These are phyloP conservation scores for Rhizopus sp. DNA, from an alignment of 371 early-diverging fungal genomes.

Conservation along the genomic window DNA sequence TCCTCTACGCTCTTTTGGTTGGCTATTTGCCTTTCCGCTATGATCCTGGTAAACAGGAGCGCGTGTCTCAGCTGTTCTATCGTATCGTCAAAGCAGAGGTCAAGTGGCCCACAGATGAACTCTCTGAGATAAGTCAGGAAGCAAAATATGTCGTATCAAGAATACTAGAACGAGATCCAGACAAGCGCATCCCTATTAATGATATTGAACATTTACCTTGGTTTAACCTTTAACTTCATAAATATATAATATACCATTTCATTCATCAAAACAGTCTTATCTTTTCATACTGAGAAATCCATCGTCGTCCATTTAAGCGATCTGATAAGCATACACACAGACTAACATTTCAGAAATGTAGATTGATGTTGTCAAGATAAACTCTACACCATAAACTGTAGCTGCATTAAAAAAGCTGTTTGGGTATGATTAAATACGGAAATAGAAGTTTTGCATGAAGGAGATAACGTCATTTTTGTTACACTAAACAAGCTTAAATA, in stretches of 20 bases:
- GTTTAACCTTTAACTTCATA: conserved; percentile 18
- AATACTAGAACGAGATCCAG: conserved; percentile 41
- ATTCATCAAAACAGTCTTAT: neutral
- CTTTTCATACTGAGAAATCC: too few relatives aligned
- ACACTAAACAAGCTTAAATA: too few relatives aligned
- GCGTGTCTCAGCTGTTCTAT: conserved; percentile 48
- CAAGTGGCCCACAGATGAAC: conserved; percentile 40
- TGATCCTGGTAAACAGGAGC: conserved; percentile 39
- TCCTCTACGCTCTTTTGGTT: conserved; percentile 64
- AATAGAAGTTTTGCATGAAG: too few relatives aligned
- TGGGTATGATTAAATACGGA: too few relatives aligned
- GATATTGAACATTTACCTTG: conserved; percentile 41
- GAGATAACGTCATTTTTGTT: too few relatives aligned
- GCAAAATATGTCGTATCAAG: conserved; percentile 43
- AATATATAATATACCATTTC: neutral
- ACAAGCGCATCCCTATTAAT: conserved; percentile 34
- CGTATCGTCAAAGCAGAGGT: conserved; percentile 48
- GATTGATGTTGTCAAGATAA: too few relatives aligned
- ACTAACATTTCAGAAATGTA: too few relatives aligned
- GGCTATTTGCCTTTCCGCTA: conserved; percentile 60
- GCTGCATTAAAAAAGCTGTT: too few relatives aligned
- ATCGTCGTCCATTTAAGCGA: too few relatives aligned
- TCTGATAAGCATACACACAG: too few relatives aligned
- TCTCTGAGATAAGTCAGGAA: conserved; percentile 23
- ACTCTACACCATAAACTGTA: too few relatives aligned